Conservation (phyloP, 2,329 filamentous ascomycete species). For the Aciculosporium take region DNA sequence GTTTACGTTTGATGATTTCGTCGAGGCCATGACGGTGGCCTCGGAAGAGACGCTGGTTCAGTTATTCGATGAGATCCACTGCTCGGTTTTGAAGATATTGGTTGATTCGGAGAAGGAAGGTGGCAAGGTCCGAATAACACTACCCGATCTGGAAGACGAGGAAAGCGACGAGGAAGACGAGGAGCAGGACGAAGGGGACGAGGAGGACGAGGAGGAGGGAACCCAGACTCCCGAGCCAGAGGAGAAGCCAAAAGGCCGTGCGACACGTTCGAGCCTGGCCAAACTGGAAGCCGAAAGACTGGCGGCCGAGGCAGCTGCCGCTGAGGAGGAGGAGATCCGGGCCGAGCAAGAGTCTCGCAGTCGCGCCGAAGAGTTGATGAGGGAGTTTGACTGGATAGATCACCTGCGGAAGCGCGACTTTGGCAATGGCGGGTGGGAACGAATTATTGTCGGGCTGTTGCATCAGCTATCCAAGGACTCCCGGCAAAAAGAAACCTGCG, state of each 20-base stretch:
- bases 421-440: conserved; percentile 75
- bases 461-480: conserved; percentile 71
- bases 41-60: conserved; percentile 65
- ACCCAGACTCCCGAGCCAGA: conserved; percentile 57
- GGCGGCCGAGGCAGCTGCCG: conserved; percentile 43
- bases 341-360: conserved; percentile 40
- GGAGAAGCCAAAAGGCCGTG: conserved; percentile 50
- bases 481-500: conserved; percentile 54
- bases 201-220: conserved; percentile 37
- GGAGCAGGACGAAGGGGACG: conserved; percentile 39
- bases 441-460: conserved; percentile 75
- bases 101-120: conserved; percentile 62
- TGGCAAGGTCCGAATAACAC: conserved; percentile 63
- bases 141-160: conserved; percentile 62
- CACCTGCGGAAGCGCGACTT: conserved; percentile 74
- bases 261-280: conserved; percentile 73
- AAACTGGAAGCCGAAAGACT: conserved; percentile 63
- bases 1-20: conserved; percentile 93
- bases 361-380: conserved; percentile 62
- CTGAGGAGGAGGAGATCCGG: conserved; percentile 32
- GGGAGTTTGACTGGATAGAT: conserved; percentile 70
- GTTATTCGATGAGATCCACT: conserved; percentile 81
- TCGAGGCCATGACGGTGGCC: conserved; percentile 71
- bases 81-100: conserved; percentile 74
- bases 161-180: conserved; percentile 53